These are phyloP conservation scores for Pichia heedii DNA, from an alignment of 805 yeast species.

Conservation along the genomic window DNA sequence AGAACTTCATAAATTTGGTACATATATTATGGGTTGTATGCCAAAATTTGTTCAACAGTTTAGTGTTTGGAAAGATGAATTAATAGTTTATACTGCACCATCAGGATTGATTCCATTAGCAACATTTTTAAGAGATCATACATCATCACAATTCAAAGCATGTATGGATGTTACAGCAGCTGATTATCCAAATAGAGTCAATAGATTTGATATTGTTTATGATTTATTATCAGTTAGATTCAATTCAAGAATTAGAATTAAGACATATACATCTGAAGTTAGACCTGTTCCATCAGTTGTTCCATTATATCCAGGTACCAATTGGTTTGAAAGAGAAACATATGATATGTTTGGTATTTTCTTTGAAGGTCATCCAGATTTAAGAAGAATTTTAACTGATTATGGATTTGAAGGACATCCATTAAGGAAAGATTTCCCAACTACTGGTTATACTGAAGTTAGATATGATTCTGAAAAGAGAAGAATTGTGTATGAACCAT, in stretches of 20 bases:
- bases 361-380: slow-evolving; percentile 83
- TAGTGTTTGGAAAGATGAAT: slow-evolving; percentile 86
- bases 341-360: slow-evolving; percentile 82
- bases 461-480: slow-evolving; percentile 87
- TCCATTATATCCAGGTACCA: slow-evolving; percentile 68
- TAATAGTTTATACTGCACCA: slow-evolving; percentile 68
- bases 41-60: slow-evolving; percentile 81
- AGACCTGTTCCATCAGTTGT: slow-evolving; percentile 73
- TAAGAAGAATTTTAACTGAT: slow-evolving; percentile 84
- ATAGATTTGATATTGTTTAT: slow-evolving; percentile 83
- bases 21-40: slow-evolving; percentile 64
- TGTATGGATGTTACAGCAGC: slow-evolving; percentile 80
- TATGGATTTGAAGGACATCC: slow-evolving; percentile 93
- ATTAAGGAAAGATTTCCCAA: slow-evolving; percentile 84
- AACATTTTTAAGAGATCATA: slow-evolving; percentile 65
- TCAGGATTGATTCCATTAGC: slow-evolving; percentile 63
- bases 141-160: slow-evolving; percentile 70
- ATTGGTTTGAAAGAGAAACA: slow-evolving; percentile 88
- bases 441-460: slow-evolving; percentile 85
- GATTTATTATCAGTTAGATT: slow-evolving; percentile 72
- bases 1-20: slow-evolving; percentile 74
- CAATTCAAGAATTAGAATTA: slow-evolving; percentile 81
- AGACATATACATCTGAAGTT: slow-evolving; percentile 79
- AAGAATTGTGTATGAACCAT: slow-evolving; percentile 81
- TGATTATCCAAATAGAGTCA: slow-evolving; percentile 75